These are phyloP conservation scores for Ailanthus altissimus DNA, from an alignment of 345 rosid genomes.

Conservation along the genomic window DNA sequence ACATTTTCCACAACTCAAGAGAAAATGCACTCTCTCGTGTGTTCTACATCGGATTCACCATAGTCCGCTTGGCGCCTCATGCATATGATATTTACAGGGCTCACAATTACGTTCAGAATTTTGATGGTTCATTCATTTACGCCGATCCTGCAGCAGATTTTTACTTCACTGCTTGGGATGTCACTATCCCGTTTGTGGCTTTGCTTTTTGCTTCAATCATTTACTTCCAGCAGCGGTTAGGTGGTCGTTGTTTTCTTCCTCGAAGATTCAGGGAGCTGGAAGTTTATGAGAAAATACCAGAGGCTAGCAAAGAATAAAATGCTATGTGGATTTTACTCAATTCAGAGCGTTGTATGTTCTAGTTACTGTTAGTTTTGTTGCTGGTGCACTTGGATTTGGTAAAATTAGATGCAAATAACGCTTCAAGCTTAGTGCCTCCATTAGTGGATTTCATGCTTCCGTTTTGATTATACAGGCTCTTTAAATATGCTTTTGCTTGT, in stretches of 20 bases:
- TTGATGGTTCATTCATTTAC: constrained; percentile 39
- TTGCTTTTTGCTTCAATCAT: constrained; percentile 41
- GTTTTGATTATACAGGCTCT: too few relatives aligned
- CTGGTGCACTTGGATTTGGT: not conserved
- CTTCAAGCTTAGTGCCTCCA: too few relatives aligned
- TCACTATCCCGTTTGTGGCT: constrained; percentile 33
- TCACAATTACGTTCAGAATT: constrained; percentile 17
- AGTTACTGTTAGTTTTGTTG: not conserved
- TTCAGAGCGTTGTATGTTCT: not conserved
- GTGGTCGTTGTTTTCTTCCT: constrained; percentile 49
- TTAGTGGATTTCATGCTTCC: too few relatives aligned
- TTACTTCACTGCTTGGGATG: constrained; percentile 47
- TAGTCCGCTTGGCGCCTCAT: constrained; percentile 46
- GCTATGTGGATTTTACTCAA: not conserved
- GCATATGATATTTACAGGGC: constrained; percentile 51
- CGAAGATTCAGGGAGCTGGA: constrained; percentile 29
- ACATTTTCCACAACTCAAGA: constrained; percentile 36
- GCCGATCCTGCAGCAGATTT: constrained; percentile 40
- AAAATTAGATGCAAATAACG: not conserved
- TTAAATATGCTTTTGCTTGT: too few relatives aligned
- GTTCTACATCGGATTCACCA: constrained; percentile 42
- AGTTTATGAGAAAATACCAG: constrained; percentile 41
- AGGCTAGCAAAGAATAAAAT: constrained; percentile 22
- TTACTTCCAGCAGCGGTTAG: constrained; percentile 47
- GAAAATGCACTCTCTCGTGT: constrained; percentile 35